These are phyloP conservation scores for Bertia moriformis DNA, from an alignment of 2,329 filamentous ascomycete genomes.

Conservation along the genomic window DNA sequence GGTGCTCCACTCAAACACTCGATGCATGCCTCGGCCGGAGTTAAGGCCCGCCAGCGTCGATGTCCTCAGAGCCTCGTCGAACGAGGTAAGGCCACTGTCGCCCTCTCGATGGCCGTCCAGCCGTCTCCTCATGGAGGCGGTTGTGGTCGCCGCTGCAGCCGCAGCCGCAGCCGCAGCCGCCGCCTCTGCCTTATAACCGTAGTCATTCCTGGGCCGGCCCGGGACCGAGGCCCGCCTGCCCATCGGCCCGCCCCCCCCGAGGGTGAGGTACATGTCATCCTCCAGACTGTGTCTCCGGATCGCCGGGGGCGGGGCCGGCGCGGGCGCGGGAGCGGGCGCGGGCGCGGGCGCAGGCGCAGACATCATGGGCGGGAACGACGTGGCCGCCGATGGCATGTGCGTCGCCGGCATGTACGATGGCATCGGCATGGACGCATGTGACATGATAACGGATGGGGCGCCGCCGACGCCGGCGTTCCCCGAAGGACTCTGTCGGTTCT, in stretches of 20 bases:
- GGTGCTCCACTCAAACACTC: not conserved
- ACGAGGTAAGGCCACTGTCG: not conserved
- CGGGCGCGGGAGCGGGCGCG: no score
- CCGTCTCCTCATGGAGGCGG: not conserved
- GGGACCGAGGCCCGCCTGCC: not conserved
- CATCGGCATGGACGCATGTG: not conserved
- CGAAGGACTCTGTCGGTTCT: constrained; percentile 18
- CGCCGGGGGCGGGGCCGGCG: no score
- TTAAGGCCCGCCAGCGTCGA: not conserved
- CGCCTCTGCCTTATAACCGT: no score
- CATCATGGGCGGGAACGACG: not conserved
- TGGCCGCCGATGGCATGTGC: not conserved
- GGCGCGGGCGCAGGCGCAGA: not conserved
- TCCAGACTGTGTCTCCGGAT: not conserved
- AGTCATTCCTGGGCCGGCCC: not conserved
- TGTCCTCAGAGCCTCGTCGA: not conserved
- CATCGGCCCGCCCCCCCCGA: not conserved
- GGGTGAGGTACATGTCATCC: not conserved
- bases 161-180: no score
- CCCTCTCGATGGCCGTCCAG: not conserved
- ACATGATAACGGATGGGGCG: constrained; percentile 1
- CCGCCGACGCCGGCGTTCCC: constrained; percentile 6
- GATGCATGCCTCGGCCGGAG: not conserved
- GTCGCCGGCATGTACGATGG: not conserved
- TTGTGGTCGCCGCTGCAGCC: no score